A percentile compares a stretch with the other conserved stretches of the same genome.
These are phyloP conservation scores for Artomyces pyxidatus DNA, from an alignment of 768 basidiomycete species.

Conservation along the genomic window DNA sequence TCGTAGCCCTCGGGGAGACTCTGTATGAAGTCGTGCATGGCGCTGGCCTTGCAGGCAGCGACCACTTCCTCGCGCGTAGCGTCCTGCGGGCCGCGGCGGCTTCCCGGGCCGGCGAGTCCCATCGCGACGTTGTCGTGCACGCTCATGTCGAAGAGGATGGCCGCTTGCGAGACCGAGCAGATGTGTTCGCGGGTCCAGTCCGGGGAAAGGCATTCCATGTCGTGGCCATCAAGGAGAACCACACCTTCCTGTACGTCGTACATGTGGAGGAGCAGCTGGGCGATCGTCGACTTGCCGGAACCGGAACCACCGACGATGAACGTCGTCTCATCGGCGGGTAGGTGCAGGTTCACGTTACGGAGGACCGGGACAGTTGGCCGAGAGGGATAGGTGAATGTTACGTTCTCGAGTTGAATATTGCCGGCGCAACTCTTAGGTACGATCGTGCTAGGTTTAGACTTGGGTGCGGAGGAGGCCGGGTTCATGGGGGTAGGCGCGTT, in stretches of 20 bases:
- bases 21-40: slow-evolving; percentile 80
- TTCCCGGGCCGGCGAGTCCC: slow-evolving; percentile 45
- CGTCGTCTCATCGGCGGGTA: slow-evolving; percentile 65
- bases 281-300: slow-evolving; percentile 72
- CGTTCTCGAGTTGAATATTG: slow-evolving; percentile 52
- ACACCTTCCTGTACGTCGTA: slow-evolving; percentile 63
- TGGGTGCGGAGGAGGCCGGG: slow-evolving; percentile 11
- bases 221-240: slow-evolving; percentile 76
- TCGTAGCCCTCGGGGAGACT: slow-evolving; percentile 88
- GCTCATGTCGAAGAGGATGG: slow-evolving; percentile 70
- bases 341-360: slow-evolving; percentile 50
- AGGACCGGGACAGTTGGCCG: slow-evolving; percentile 56
- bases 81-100: slow-evolving; percentile 33
- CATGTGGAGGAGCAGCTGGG: slow-evolving; percentile 58
- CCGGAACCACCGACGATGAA: slow-evolving; percentile 78
- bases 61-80: slow-evolving; percentile 68
- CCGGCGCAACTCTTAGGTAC: slow-evolving; percentile 56
- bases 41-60: slow-evolving; percentile 72
- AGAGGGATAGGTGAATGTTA: slow-evolving; percentile 69
- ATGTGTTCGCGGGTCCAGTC: slow-evolving; percentile 62
- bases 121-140: slow-evolving; percentile 86
- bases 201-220: slow-evolving; percentile 62
- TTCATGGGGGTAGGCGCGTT: slow-evolving; percentile 26
- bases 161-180: slow-evolving; percentile 73
- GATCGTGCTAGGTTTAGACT: slow-evolving; percentile 49